Evolutionary conservation across 257 asterid species (phyloP).

Genomic region (Petunia secreta): DNA sequence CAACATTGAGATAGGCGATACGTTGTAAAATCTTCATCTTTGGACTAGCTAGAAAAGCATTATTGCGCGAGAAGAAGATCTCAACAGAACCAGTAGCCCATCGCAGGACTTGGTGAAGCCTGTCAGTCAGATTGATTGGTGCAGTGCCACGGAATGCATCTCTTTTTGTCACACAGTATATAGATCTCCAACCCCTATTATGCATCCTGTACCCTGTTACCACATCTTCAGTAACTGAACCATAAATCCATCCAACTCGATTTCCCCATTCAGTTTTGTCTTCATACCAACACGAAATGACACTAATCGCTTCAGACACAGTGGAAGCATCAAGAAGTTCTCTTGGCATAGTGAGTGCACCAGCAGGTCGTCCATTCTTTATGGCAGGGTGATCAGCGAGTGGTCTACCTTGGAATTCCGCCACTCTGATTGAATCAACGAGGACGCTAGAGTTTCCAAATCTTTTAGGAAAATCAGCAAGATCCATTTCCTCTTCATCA

Average conservation of each 20-base stretch:
- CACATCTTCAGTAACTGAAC: conserved; percentile 86
- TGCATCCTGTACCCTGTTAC: conserved; percentile 93
- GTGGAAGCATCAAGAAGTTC: conserved; percentile 83
- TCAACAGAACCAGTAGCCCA: conserved; percentile 96
- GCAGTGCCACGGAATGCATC: conserved; percentile 95
- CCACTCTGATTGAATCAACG: conserved; percentile 77
- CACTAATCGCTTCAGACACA: conserved; percentile 88
- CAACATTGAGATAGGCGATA: conserved; percentile 80
- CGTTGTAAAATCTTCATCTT: conserved; percentile 75
- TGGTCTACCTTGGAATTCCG: conserved; percentile 84
- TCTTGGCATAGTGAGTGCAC: conserved; percentile 70
- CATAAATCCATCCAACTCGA: conserved; percentile 92
- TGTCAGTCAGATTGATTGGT: conserved; percentile 78
- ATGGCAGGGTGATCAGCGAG: conserved; percentile 89
- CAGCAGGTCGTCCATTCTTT: conserved; percentile 78
- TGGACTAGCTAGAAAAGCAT: conserved; percentile 72
- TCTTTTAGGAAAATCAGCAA: conserved; percentile 68
- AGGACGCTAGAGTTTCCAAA: conserved; percentile 80
- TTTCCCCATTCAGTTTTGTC: conserved; percentile 94
- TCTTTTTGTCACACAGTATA: conserved; percentile 80
- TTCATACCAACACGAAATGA: conserved; percentile 88
- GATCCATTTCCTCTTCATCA: conserved; percentile 72
- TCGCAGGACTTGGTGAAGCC: conserved; percentile 90
- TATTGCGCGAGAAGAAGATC: conserved; percentile 85
- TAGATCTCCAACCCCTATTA: conserved; percentile 84